These are phyloP conservation scores for Candida nonsorbophila DNA, from an alignment of 805 yeast species.

Conservation along the genomic window DNA sequence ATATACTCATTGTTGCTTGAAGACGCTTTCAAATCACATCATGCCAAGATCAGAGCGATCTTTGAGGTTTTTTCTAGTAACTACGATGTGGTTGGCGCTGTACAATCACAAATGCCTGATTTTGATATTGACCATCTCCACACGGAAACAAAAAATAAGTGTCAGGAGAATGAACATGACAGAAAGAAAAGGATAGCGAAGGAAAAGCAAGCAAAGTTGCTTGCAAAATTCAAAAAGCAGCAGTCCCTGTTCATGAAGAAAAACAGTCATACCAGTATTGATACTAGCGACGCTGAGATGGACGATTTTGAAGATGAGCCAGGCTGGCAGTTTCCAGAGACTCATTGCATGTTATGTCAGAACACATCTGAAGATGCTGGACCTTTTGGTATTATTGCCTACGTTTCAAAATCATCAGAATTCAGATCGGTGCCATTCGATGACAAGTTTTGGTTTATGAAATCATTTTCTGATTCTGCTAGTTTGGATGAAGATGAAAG, in stretches of 20 bases:
- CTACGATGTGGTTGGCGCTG: constrained; percentile 15
- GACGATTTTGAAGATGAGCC: constrained; percentile 24
- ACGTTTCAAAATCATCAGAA: constrained; percentile 53
- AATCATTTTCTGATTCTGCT: constrained; percentile 49
- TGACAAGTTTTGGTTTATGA: constrained; percentile 59
- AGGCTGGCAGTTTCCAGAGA: constrained; percentile 66
- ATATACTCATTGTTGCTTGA: constrained; percentile 33
- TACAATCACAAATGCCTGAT: constrained; percentile 14
- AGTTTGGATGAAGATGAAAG: constrained; percentile 31
- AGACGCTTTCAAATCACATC: constrained; percentile 38
- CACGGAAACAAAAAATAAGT: no score
- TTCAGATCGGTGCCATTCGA: constrained; percentile 61
- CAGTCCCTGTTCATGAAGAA: constrained; percentile 69
- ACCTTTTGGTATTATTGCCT: constrained; percentile 71
- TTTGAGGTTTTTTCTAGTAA: constrained; percentile 28
- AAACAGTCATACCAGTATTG: constrained; percentile 26
- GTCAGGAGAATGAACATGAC: constrained; percentile 37
- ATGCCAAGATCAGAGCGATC: constrained; percentile 54
- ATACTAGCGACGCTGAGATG: constrained; percentile 38
- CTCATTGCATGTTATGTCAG: constrained; percentile 77
- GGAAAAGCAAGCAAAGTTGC: constrained; percentile 60
- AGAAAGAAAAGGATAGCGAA: constrained; percentile 65
- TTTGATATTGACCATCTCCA: constrained; percentile 27
- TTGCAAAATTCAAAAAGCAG: constrained; percentile 76
- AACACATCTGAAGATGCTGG: constrained; percentile 63